Conservation (phyloP, 345 rosid species). For the Nasturtium officinale region DNA sequence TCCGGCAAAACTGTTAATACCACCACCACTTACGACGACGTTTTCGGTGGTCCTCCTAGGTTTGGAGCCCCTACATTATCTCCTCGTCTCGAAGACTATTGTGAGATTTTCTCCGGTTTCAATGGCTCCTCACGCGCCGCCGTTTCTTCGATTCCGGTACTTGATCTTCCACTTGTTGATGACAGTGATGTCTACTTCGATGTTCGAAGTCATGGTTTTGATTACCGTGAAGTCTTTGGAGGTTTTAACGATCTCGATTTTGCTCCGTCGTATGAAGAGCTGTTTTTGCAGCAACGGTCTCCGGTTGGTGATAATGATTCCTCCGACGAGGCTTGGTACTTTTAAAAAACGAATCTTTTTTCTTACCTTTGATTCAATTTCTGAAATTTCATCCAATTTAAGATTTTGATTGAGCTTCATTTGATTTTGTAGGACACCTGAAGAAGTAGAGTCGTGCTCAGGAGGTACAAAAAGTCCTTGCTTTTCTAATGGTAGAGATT, state of each 20-base stretch:
- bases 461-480: constrained; percentile 60
- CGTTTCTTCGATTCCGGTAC: constrained; percentile 78
- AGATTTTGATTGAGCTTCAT: neutral
- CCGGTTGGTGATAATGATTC: constrained; percentile 52
- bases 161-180: constrained; percentile 72
- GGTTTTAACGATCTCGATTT: constrained; percentile 59
- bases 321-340: constrained; percentile 83
- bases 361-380: neutral
- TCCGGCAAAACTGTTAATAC: constrained; percentile 37
- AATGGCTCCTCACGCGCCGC: constrained; percentile 67
- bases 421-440: constrained; percentile 63
- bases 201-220: constrained; percentile 62
- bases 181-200: constrained; percentile 60
- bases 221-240: constrained; percentile 80
- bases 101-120: constrained; percentile 78
- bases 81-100: constrained; percentile 82
- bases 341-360: neutral
- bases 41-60: constrained; percentile 72
- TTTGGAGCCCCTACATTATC: constrained; percentile 63
- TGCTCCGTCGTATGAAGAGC: constrained; percentile 66
- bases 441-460: constrained; percentile 60
- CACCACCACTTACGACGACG: constrained; percentile 64
- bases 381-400: neutral
- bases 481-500: constrained; percentile 62
- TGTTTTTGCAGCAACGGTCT: constrained; percentile 48